Base-by-base conservation (phyloP, 257 asterid genomes). In the Eucommia ulmoides region DNA sequence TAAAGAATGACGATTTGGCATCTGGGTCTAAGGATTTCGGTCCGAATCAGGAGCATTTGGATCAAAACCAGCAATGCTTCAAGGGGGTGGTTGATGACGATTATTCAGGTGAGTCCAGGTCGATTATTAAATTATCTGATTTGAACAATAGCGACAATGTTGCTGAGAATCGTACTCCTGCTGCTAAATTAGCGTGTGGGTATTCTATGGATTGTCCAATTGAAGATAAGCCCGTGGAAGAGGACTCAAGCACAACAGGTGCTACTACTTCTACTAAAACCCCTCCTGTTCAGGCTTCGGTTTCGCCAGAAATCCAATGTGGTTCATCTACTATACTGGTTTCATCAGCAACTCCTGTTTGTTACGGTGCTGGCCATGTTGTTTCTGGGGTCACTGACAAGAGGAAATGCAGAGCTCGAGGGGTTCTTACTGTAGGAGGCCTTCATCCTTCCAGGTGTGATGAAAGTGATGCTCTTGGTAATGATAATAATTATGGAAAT, bases 261-360 rank as follows among this genome's bases (percentile, higher is more conserved):
- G 55, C 44, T 38, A 57, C 44, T 38, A 29, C 4, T 61, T 49
- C 56, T 61, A 71, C 55, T 55, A 73, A 66, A 62, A 84, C 93
- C 23, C 96, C 97, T 41, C 96, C 97, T 14, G 58, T 85, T 55
- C 93, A 80, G 72, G 78, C 85, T 24, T 88, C 96, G 10, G 61
- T 76, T 14, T 88, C 97, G 51, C 96, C 97, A 53, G 94, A 88
- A 56, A 74, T 84, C 41, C 94, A 78, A 55, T 64, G 44, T 19
- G 74, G 76, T 19, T 58, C 80, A 14, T 60, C 80, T 1, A 60
- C 53, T 53, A 24, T 71, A 45, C n/a, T 60, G 46, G 71, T 51
- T 69, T 66, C 83, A 17, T 72, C 65, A 22, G 75, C 58, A 20
- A 78, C 94, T 1, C 94, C 96, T 12, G 65, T 82, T 62, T 82